Conservation (phyloP, 1,284 basidiomycete genomes). For the Entoloma clypeatum region DNA sequence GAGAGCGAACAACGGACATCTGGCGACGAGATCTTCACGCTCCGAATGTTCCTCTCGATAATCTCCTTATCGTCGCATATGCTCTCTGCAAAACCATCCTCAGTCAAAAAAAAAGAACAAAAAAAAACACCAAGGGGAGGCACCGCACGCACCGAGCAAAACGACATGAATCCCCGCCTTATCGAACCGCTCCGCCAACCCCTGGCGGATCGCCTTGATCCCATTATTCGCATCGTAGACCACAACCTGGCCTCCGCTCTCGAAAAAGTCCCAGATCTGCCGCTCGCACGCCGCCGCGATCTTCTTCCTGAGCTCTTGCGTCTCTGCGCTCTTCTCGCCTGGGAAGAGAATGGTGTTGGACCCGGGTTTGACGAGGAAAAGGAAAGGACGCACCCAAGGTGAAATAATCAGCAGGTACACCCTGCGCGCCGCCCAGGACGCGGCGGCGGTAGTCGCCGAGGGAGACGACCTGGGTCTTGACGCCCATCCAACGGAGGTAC, state of each 20-base stretch:
- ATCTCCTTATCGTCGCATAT: slow-evolving; percentile 88
- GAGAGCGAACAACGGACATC: slow-evolving; percentile 66
- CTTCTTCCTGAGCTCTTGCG: slow-evolving; percentile 68
- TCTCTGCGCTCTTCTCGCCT: slow-evolving; percentile 79
- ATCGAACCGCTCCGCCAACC: slow-evolving; percentile 82
- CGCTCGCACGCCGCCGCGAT: slow-evolving; percentile 84
- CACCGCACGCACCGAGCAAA: slow-evolving; percentile 68
- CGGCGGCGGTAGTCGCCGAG: slow-evolving; percentile 94
- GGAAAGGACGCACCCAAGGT: slow-evolving; percentile 52
- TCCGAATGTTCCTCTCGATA: slow-evolving; percentile 91
- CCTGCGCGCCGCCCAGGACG: slow-evolving; percentile 83
- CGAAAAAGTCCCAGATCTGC: slow-evolving; percentile 88
- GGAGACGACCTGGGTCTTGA: slow-evolving; percentile 92
- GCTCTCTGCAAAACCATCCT: slow-evolving; percentile 54
- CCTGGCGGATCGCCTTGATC: slow-evolving; percentile 61
- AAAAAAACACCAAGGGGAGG: background rate
- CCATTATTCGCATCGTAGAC: slow-evolving; percentile 99
- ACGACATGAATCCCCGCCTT: slow-evolving; percentile 86
- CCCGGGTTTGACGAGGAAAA: background rate
- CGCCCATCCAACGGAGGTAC: slow-evolving; percentile 96
- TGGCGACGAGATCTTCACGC: slow-evolving; percentile 96
- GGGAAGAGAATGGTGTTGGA: slow-evolving; percentile 10
- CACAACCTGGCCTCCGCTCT: slow-evolving; percentile 87
- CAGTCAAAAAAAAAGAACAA: no score
- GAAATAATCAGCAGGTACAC: slow-evolving; percentile 91